phyloP scores from a whole-genome alignment of 306 rosid genomes.

The Herpetospermum pedunculosum region DNA sequence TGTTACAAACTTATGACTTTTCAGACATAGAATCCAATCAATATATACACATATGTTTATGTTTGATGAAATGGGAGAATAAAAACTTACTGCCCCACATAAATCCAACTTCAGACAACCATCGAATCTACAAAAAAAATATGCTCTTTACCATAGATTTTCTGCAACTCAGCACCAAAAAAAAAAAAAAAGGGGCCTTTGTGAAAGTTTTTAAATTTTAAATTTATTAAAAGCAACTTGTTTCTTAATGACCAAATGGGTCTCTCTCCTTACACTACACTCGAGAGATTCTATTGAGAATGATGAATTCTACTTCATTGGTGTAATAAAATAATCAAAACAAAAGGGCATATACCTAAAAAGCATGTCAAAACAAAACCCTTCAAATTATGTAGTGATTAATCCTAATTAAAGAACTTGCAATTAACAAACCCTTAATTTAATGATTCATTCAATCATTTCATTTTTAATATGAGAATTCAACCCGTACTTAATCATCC shows the following conservation, averaged over 20 bases:
- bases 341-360: background rate
- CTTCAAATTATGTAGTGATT: background rate
- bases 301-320: constrained; percentile 1
- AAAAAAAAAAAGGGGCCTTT: background rate
- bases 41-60: background rate
- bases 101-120: background rate
- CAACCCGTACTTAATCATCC: too few relatives aligned
- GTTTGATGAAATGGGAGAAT: constrained; percentile 6
- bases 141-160: background rate
- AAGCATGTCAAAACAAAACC: background rate
- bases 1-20: background rate
- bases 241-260: background rate
- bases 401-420: background rate
- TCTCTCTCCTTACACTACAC: background rate
- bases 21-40: constrained; percentile 7
- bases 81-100: background rate
- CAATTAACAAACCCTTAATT: background rate
- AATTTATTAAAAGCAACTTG: background rate
- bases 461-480: too few relatives aligned
- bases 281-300: constrained; percentile 10
- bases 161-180: background rate
- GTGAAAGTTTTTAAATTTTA: background rate
- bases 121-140: background rate
- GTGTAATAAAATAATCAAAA: constrained; percentile 1
- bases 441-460: background rate